Evolutionary conservation across 306 rosid genomes (phyloP), one percentile per base, ranked within the genome.

Genomic region (Cicer pinnatifidum): DNA sequence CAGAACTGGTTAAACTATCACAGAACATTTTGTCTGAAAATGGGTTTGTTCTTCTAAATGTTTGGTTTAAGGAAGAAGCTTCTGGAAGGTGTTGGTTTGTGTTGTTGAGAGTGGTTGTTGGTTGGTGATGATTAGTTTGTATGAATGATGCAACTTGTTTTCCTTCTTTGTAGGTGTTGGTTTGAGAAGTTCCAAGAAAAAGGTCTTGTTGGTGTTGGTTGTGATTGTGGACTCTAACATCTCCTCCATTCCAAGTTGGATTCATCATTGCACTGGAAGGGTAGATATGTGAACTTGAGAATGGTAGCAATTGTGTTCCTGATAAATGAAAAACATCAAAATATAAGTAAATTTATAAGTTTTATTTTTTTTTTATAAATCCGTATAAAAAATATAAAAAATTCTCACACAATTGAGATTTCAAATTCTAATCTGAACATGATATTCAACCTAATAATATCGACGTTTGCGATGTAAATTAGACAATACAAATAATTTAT

Each of bases 221-320:
- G 60, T 80, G 82, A 78, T 72, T 81, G 5, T 83, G 90, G 62
- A 84, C 46, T 59, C 89, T 80, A 37, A 80, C 75, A 58, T 91
- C 91, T 19, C 53, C 73, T 46, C 84, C 87, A 13, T 71, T 72
- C 96, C 96, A 90, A n/a, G 58, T 44, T 23, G 91, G 85, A 82
- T 78, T 88, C 78, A 84, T 71, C 66, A 84, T 57, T 13, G 78
- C 51, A 58, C 85, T 71, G 44, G 92, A 83, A 17, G 95, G 87
- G 76, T 87, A 87, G 2, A 82, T 84, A 20, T 85, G 86, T 59
- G 97, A 74, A 77, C 83, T 72, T 46, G 97, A 70, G 68, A 91
- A 85, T 7, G 97, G 88, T 17, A 87, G 28, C 76, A 91, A 51
- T 15, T 84, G 96, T 16, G 87, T 82, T n/a, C 97, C 99, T 91